Evolutionary conservation across 306 rosid species (phyloP), one percentile per base, ranked within the genome.

Genomic region (Vicia sativa): DNA sequence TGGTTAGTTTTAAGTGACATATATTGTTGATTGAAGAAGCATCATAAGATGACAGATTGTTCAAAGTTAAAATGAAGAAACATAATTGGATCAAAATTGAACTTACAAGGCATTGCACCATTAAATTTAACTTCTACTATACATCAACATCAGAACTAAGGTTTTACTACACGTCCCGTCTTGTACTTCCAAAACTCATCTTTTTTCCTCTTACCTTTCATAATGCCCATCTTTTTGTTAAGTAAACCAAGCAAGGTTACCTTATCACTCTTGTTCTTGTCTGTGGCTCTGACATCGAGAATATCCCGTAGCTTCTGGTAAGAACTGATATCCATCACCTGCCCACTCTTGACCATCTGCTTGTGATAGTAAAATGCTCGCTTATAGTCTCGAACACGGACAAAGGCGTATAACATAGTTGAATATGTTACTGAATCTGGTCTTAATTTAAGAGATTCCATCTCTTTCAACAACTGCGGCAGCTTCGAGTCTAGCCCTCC

Each of bases 181-280:
- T 74, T 92, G 80, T 50, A 57, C 86, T 90, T 92, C 98, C 98
- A 92, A 56, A 89, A 87, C 79, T 92, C 96, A 67, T 92, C 96
- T 79, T 90, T 92, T 87, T 90, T 87, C 46, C 79, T 76, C 67
- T 73, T 89, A 61, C 46, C 74, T 82, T 90, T 84, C 72, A 48
- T 13, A 73, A 84, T 10, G 2, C 95, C 87, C 81, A 78, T 65
- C 79, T 83, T 77, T 74, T 84, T 84, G 44, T 85, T 83, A 57
- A 87, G 43, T 41, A 78, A 76, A 54, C 89, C 96, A 16, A 71
- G 59, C 78, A 87, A 74, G 11, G 93, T 90, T 14, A 78, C 79
- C 78, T 58, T 86, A 54, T 88, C 98, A 81, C 82, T 78, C 89
- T 25, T 87, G 83, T 87, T 88, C 77, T 90, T 85, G 2, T 39